Conservation (phyloP, 345 rosid species). For the Punica granatum region DNA sequence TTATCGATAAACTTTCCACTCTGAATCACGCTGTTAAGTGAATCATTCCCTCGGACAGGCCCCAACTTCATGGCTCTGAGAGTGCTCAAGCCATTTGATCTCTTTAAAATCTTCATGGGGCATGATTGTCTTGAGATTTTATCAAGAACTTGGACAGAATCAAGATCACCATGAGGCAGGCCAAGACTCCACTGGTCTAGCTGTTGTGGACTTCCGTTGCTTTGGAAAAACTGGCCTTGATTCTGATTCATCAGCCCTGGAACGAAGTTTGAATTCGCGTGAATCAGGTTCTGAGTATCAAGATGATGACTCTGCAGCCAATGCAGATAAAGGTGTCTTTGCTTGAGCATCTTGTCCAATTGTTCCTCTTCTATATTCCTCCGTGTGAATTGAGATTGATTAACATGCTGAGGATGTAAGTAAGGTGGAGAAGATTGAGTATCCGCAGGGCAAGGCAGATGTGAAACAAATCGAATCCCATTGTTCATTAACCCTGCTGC, state of each 20-base stretch:
- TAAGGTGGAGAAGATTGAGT: constrained; percentile 33
- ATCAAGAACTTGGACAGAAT: constrained; percentile 22
- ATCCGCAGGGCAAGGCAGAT: constrained; percentile 27
- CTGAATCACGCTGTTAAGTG: constrained; percentile 21
- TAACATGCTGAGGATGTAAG: constrained; percentile 29
- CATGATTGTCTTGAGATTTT: constrained; percentile 29
- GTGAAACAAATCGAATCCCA: not conserved
- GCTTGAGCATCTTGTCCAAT: constrained; percentile 33
- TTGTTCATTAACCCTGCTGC: not conserved
- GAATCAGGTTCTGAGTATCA: constrained; percentile 29
- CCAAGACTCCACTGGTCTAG: constrained; percentile 17
- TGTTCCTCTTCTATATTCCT: constrained; percentile 42
- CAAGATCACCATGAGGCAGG: constrained; percentile 16
- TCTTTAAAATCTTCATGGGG: constrained; percentile 59
- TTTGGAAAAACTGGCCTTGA: constrained; percentile 33
- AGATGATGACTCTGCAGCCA: constrained; percentile 29
- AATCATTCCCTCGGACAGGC: constrained; percentile 32
- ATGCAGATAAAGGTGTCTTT: constrained; percentile 30
- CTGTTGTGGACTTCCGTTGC: constrained; percentile 20
- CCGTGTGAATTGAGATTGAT: constrained; percentile 35
- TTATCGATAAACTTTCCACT: constrained; percentile 30
- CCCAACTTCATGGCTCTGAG: constrained; percentile 46
- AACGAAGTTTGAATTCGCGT: constrained; percentile 21
- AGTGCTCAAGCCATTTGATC: constrained; percentile 44
- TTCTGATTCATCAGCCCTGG: constrained; percentile 22